phyloP scores from a whole-genome alignment of 768 basidiomycete genomes.

The Naganishia vaughanmartiniae region DNA sequence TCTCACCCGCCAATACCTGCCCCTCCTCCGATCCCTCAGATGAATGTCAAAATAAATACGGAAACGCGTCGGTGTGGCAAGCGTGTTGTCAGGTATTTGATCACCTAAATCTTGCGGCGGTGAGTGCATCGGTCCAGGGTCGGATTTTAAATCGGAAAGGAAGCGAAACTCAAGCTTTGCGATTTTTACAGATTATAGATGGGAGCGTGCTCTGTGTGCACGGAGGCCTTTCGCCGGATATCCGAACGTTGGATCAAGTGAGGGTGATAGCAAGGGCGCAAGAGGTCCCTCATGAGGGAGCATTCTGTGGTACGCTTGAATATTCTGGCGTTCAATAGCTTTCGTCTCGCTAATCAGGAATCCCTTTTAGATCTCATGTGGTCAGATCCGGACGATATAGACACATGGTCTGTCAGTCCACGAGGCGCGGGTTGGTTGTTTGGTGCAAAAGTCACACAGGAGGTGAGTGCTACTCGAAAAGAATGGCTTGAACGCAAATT shows the following conservation, averaged over 20 bases:
- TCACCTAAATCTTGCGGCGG: conserved; percentile 88
- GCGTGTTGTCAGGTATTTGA: conserved; percentile 96
- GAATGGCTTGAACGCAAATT: neutral
- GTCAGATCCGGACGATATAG: conserved; percentile 94
- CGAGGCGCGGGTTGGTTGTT: conserved; percentile 96
- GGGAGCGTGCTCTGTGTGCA: conserved; percentile 90
- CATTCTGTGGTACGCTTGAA: conserved; percentile 53
- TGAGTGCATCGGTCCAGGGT: conserved; percentile 53
- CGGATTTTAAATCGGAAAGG: conserved; percentile 2
- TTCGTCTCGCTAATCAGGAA: conserved; percentile 2
- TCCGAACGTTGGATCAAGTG: conserved; percentile 90
- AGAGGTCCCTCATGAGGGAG: conserved; percentile 57
- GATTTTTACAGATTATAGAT: conserved; percentile 73
- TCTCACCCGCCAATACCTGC: neutral
- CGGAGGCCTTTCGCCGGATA: conserved; percentile 92
- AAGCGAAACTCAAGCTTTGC: neutral
- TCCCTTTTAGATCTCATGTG: conserved; percentile 80
- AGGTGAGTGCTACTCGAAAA: conserved; percentile 57
- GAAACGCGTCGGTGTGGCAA: conserved; percentile 92
- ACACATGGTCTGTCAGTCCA: conserved; percentile 95
- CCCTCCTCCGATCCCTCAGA: conserved; percentile 54
- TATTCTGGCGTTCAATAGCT: neutral
- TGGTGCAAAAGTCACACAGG: conserved; percentile 76
- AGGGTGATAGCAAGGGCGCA: conserved; percentile 69
- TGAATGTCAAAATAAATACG: conserved; percentile 98